These are phyloP conservation scores for Neurospora tetrasperma DNA, from an alignment of 495 filamentous ascomycete genomes.

Conservation along the genomic window DNA sequence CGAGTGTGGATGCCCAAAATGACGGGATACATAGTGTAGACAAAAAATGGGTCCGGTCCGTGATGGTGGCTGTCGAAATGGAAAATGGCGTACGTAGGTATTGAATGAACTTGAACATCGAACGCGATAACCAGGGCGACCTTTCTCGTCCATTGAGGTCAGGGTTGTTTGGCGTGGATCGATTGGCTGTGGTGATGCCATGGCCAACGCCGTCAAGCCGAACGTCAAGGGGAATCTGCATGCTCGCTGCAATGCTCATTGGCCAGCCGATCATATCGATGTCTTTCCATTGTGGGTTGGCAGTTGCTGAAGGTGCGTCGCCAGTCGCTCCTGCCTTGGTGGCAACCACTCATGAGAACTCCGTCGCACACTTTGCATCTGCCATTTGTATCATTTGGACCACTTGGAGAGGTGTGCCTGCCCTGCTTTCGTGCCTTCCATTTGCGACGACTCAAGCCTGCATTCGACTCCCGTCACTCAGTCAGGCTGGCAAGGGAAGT, in stretches of 20 bases:
- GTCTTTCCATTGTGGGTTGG: not conserved
- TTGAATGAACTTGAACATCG: not conserved
- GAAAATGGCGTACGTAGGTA: not conserved
- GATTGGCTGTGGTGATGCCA: conserved; percentile 3
- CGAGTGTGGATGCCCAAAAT: not conserved
- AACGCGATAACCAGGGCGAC: not conserved
- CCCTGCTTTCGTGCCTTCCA: not conserved
- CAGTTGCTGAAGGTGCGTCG: not conserved
- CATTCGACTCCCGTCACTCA: not conserved
- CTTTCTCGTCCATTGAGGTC: not conserved
- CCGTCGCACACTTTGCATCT: not conserved
- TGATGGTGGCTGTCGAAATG: not conserved
- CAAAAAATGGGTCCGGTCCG: not conserved
- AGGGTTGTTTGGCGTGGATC: not conserved
- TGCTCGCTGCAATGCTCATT: not conserved
- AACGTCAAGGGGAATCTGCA: not conserved
- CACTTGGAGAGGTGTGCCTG: not conserved
- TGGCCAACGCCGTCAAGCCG: conserved; percentile 1
- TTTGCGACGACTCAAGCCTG: not conserved
- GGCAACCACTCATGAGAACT: not conserved
- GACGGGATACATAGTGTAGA: not conserved
- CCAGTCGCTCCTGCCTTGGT: not conserved
- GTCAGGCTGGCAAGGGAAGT: not conserved
- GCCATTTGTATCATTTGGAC: not conserved
- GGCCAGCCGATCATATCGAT: conserved; percentile 1